phyloP scores from a whole-genome alignment of 106 monocot genomes.

The Xerophyta viscosa region DNA sequence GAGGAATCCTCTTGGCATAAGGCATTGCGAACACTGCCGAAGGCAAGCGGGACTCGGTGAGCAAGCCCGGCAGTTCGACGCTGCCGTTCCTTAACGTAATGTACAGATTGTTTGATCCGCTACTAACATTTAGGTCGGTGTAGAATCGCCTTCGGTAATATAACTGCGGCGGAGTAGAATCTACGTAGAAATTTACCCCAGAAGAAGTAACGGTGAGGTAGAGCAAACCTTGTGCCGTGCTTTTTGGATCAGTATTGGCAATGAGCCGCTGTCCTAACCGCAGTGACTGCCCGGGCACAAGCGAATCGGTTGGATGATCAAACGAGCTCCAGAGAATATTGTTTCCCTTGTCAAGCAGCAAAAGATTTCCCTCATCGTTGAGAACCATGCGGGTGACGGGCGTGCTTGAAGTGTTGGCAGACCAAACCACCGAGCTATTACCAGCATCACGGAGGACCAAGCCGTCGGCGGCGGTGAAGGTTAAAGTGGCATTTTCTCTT shows the following conservation, averaged over 20 bases:
- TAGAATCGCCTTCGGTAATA: too few species aligned
- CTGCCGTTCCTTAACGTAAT: too few species aligned
- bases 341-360: constrained; percentile 18
- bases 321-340: constrained; percentile 39
- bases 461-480: constrained; percentile 30
- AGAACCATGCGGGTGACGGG: constrained; percentile 30
- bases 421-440: constrained; percentile 36
- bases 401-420: constrained; percentile 30
- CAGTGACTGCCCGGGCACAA: constrained; percentile 34
- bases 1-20: too few species aligned
- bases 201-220: constrained; percentile 17
- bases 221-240: constrained; percentile 5
- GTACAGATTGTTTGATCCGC: too few species aligned
- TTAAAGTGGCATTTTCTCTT: constrained; percentile 33
- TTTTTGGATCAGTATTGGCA: constrained; percentile 13
- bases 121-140: too few species aligned
- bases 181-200: too few species aligned
- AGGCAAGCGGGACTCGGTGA: constrained; percentile 10
- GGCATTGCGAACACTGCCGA: too few species aligned
- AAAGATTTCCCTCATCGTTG: constrained; percentile 32
- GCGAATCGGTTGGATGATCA: constrained; percentile 41
- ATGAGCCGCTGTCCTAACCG: constrained; percentile 16
- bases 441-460: constrained; percentile 37
- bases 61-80: constrained; percentile 16
- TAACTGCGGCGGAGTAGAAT: too few species aligned